phyloP scores from a whole-genome alignment of 345 rosid genomes.

The Physaria fendleri region DNA sequence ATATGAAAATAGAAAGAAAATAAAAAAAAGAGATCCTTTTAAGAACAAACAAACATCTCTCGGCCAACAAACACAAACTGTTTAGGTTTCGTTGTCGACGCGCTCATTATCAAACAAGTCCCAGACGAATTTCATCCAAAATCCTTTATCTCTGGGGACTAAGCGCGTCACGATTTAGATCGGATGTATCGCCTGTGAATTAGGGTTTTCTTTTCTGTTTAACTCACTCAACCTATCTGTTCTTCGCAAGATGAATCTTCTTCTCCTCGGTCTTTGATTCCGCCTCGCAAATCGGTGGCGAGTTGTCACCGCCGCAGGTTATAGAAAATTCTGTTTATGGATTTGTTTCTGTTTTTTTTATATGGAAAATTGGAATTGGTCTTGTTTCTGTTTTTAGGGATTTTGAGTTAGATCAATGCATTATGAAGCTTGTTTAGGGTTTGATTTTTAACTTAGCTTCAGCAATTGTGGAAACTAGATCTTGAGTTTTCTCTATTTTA shows the following conservation, averaged over 20 bases:
- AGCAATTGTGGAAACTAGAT: not conserved
- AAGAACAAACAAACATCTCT: not conserved
- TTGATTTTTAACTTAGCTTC: not conserved
- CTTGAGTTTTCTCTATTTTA: slow-evolving; percentile 1
- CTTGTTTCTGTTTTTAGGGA: not conserved
- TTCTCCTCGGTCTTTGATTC: slow-evolving; percentile 20
- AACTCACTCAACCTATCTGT: slow-evolving; percentile 32
- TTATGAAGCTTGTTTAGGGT: not conserved
- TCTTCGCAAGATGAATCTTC: slow-evolving; percentile 28
- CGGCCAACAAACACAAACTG: not conserved
- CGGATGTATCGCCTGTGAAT: slow-evolving; percentile 10
- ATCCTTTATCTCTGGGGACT: not conserved
- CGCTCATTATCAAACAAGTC: not conserved
- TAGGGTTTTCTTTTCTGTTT: slow-evolving; percentile 12
- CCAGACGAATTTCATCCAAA: not conserved
- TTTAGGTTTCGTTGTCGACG: slow-evolving; percentile 13
- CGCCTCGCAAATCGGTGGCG: slow-evolving; percentile 9
- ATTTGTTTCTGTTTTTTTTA: not conserved
- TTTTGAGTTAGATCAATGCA: not conserved
- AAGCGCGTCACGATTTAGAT: not conserved
- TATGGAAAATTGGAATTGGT: not conserved
- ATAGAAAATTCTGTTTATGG: not conserved
- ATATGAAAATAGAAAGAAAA: no score
- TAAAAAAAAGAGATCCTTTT: not conserved
- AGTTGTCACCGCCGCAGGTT: slow-evolving; percentile 32